phyloP scores from a whole-genome alignment of 805 yeast genomes.

The Candida succiphila region DNA sequence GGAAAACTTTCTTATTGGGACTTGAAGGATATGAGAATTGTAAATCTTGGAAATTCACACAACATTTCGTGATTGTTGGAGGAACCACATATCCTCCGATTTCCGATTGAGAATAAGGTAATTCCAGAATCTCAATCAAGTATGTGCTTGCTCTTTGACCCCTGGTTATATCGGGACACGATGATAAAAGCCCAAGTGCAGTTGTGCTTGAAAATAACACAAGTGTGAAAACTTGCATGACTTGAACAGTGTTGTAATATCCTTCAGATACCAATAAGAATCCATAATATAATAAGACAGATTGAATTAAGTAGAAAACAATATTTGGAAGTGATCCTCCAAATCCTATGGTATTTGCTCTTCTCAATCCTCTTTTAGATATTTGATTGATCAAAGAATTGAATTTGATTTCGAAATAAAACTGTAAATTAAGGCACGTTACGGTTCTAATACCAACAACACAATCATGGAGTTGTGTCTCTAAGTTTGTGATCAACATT shows the following conservation, averaged over 20 bases:
- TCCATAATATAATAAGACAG: constrained; percentile 73
- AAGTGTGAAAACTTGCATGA: constrained; percentile 63
- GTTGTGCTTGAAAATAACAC: constrained; percentile 64
- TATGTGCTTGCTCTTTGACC: constrained; percentile 68
- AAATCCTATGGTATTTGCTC: constrained; percentile 56
- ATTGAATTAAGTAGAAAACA: constrained; percentile 52
- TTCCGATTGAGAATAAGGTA: constrained; percentile 27
- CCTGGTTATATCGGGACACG: constrained; percentile 71
- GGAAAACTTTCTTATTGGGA: constrained; percentile 22
- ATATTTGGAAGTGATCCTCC: constrained; percentile 53
- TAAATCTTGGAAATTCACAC: constrained; percentile 34
- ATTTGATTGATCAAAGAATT: constrained; percentile 20
- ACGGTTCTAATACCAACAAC: constrained; percentile 56
- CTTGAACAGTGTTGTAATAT: constrained; percentile 44
- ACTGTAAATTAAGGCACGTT: constrained; percentile 40
- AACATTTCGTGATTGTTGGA: constrained; percentile 1
- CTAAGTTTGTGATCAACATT: constrained; percentile 40
- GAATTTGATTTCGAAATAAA: constrained; percentile 34
- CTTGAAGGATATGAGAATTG: constrained; percentile 37
- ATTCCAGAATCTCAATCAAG: constrained; percentile 30
- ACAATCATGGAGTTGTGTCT: constrained; percentile 41
- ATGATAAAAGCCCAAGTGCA: constrained; percentile 46
- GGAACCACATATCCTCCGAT: constrained; percentile 20
- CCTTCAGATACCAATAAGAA: constrained; percentile 52
- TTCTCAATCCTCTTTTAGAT: constrained; percentile 28